Conservation (phyloP, 768 basidiomycete species). For the Butyriboletus loyo region DNA sequence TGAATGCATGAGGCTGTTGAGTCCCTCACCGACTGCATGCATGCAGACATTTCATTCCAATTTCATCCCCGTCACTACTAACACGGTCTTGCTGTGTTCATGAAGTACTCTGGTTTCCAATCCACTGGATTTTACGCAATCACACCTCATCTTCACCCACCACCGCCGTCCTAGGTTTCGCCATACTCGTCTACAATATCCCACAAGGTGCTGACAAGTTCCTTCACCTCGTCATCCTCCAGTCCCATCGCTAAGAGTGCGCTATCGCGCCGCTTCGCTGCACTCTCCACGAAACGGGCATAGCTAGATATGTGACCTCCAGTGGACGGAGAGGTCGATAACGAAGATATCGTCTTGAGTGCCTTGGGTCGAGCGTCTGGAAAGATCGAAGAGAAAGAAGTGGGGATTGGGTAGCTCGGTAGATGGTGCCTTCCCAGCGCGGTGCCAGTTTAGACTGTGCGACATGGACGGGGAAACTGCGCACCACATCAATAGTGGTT, state of each 20-base stretch:
- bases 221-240: constrained; percentile 55
- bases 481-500: constrained; percentile 39
- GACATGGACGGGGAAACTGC: constrained; percentile 4
- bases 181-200: constrained; percentile 48
- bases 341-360: constrained; percentile 40
- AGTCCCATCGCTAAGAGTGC: constrained; percentile 37
- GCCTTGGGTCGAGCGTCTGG: constrained; percentile 12
- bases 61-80: not conserved
- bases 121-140: not conserved
- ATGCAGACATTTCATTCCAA: too few relatives aligned
- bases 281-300: constrained; percentile 48
- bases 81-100: not conserved
- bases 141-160: constrained; percentile 23
- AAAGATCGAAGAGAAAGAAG: constrained; percentile 56
- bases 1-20: too few relatives aligned
- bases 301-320: constrained; percentile 47
- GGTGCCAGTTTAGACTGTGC: constrained; percentile 3
- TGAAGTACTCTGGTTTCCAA: too few relatives aligned
- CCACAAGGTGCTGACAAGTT: constrained; percentile 59
- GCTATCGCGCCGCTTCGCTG: constrained; percentile 38
- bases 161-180: constrained; percentile 20
- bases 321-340: constrained; percentile 41
- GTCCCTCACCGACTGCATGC: not conserved
- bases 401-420: constrained; percentile 55
- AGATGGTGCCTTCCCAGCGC: constrained; percentile 41